A percentile compares a stretch with the other conserved stretches of the same genome.
Conservation (phyloP, 345 rosid genomes). For the Arabidopsis suecica region DNA sequence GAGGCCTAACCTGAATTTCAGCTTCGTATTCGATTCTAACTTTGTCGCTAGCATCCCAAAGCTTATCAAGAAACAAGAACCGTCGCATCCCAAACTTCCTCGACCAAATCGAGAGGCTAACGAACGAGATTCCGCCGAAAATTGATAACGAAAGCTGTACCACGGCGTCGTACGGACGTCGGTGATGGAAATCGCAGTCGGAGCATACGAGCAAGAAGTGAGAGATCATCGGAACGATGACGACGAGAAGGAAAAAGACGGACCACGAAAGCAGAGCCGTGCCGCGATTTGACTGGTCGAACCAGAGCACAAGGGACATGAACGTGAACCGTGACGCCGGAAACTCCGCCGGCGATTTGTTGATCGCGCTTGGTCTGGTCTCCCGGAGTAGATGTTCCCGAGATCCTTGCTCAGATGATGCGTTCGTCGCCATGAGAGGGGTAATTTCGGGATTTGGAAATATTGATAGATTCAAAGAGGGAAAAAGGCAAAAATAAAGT, state of each 20-base stretch:
- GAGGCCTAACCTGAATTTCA: conserved; percentile 61
- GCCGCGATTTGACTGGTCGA: conserved; percentile 69
- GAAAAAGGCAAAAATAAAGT: conserved; percentile 2
- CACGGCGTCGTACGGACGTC: conserved; percentile 73
- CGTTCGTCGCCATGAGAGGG: conserved; percentile 33
- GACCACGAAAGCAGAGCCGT: conserved; percentile 68
- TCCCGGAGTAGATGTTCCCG: conserved; percentile 26
- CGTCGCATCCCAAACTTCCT: conserved; percentile 69
- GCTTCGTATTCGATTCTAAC: conserved; percentile 61
- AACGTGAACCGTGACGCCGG: conserved; percentile 29
- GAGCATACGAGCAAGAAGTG: conserved; percentile 73
- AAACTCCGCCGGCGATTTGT: conserved; percentile 25
- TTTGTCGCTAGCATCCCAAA: conserved; percentile 57
- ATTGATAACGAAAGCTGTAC: conserved; percentile 78
- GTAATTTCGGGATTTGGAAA: not conserved
- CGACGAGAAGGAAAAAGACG: conserved; percentile 63
- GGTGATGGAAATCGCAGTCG: conserved; percentile 67
- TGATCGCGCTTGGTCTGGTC: conserved; percentile 30
- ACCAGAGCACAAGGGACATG: conserved; percentile 42
- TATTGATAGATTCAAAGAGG: conserved; percentile 5
- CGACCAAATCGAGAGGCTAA: conserved; percentile 68
- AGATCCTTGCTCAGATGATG: conserved; percentile 36
- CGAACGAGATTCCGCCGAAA: conserved; percentile 70
- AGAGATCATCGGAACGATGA: conserved; percentile 69
- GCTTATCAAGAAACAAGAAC: conserved; percentile 78